Percentiles rank a stretch among this genome's conserved stretches.
phyloP scores from a whole-genome alignment of 1,139 yeast genomes.

The Arxiozyma bovina region DNA sequence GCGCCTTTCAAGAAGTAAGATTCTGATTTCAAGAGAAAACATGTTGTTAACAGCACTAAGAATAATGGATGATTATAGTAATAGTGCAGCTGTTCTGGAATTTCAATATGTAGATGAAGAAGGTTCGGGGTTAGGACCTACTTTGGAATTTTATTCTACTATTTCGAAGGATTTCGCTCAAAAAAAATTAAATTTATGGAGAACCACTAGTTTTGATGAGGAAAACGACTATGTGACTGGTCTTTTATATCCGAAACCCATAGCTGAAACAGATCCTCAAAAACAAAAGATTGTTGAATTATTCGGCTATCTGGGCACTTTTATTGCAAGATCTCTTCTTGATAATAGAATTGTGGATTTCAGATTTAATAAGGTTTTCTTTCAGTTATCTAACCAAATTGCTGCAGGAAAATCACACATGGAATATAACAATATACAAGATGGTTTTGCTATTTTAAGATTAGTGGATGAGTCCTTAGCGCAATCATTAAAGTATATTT shows the following conservation, averaged over 20 bases:
- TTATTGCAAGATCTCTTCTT: constrained; percentile 76
- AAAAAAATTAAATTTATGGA: constrained; percentile 60
- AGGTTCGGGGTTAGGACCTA: constrained; percentile 96
- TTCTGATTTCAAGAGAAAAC: constrained; percentile 63
- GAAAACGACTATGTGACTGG: constrained; percentile 36
- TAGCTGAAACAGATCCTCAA: constrained; percentile 33
- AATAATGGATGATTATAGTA: constrained; percentile 67
- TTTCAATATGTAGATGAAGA: constrained; percentile 85
- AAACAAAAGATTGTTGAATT: constrained; percentile 43
- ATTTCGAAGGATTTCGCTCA: constrained; percentile 69
- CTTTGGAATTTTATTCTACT: constrained; percentile 79
- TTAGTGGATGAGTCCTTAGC: constrained; percentile 56
- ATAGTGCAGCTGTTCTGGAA: constrained; percentile 73
- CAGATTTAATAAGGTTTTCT: constrained; percentile 63
- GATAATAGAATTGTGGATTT: constrained; percentile 85
- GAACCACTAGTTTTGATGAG: constrained; percentile 32
- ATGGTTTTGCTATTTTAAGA: constrained; percentile 39
- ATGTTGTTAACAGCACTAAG: constrained; percentile 73
- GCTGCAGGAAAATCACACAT: background rate
- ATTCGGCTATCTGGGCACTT: constrained; percentile 67
- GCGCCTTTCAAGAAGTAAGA: constrained; percentile 70
- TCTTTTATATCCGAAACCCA: constrained; percentile 72
- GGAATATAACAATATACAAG: constrained; percentile 14
- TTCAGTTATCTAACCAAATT: constrained; percentile 37
- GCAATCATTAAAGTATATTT: constrained; percentile 48